Percentiles rank a stretch among this genome's conserved stretches.
phyloP scores from a whole-genome alignment of 768 basidiomycete species.

The Suillus plorans region DNA sequence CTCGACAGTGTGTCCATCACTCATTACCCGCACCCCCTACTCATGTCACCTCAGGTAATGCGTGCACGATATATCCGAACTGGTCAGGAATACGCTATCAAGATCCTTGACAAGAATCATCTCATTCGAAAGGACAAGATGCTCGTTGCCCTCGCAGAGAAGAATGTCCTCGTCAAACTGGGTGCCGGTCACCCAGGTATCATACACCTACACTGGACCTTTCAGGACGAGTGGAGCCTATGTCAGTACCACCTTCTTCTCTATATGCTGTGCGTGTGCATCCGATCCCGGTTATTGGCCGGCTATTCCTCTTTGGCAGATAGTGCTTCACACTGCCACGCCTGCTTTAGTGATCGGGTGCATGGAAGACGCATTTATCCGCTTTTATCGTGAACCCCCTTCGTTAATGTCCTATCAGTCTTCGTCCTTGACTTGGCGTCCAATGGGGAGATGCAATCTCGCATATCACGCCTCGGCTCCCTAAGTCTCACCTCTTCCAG shows the following conservation, averaged over 20 bases:
- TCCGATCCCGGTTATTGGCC: constrained; percentile 1
- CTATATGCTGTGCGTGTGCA: neutral
- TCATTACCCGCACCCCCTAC: constrained; percentile 10
- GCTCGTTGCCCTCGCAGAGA: constrained; percentile 76
- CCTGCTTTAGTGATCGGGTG: neutral
- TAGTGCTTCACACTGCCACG: neutral
- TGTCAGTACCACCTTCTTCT: constrained; percentile 37
- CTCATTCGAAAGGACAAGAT: constrained; percentile 77
- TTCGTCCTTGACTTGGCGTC: constrained; percentile 76
- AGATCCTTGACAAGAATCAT: constrained; percentile 83
- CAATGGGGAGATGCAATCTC: constrained; percentile 76
- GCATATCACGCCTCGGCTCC: constrained; percentile 80
- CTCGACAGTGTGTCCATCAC: constrained; percentile 58
- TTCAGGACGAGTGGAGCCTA: constrained; percentile 81
- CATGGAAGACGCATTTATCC: neutral
- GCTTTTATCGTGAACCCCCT: constrained; percentile 3
- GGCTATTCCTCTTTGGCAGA: neutral
- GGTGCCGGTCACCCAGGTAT: constrained; percentile 76
- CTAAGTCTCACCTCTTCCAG: constrained; percentile 73
- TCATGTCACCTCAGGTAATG: constrained; percentile 47
- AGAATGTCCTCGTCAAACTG: constrained; percentile 69
- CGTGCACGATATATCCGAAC: constrained; percentile 52
- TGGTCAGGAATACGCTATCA: constrained; percentile 70
- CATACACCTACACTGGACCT: constrained; percentile 77
- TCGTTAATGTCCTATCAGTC: constrained; percentile 41